Evolutionary conservation across 139 green algal genomes (phyloP).

Genomic region (Pleodorina starrii): DNA sequence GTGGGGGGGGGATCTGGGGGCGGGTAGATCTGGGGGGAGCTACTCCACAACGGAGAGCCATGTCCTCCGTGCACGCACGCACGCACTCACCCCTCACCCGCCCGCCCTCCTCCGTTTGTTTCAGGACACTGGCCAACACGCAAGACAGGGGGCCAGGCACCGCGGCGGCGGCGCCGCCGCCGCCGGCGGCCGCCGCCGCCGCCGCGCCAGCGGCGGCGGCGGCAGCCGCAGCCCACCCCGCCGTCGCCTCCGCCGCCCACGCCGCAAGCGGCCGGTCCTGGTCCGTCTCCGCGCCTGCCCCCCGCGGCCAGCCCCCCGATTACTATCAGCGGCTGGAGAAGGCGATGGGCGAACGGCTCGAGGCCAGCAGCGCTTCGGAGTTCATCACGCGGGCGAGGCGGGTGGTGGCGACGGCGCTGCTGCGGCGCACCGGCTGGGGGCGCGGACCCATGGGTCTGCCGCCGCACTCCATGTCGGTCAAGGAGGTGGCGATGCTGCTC

Average conservation of each 20-base stretch:
- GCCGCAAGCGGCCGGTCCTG: not conserved
- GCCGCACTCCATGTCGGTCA: not conserved
- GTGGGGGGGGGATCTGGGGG: not conserved
- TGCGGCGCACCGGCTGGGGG: not conserved
- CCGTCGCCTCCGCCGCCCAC: not conserved
- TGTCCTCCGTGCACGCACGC: not conserved
- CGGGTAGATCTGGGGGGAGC: not conserved
- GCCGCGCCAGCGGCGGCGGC: not conserved
- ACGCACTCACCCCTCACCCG: not conserved
- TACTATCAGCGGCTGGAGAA: not conserved
- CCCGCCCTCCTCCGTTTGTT: no score
- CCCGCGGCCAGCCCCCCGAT: constrained; percentile 12
- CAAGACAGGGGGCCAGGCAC: no score
- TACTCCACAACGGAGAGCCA: not conserved
- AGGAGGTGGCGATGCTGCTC: constrained; percentile 1
- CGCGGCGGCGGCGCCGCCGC: no score
- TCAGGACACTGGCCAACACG: no score
- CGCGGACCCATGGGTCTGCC: not conserved
- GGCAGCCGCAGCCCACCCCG: not conserved
- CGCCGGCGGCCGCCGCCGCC: not conserved
- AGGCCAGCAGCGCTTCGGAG: not conserved
- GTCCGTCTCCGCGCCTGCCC: not conserved
- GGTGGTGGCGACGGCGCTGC: not conserved
- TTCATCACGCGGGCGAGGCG: constrained; percentile 2
- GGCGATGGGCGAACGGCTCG: not conserved